phyloP scores from a whole-genome alignment of 2,329 filamentous ascomycete species.

The Penicillium sp. region DNA sequence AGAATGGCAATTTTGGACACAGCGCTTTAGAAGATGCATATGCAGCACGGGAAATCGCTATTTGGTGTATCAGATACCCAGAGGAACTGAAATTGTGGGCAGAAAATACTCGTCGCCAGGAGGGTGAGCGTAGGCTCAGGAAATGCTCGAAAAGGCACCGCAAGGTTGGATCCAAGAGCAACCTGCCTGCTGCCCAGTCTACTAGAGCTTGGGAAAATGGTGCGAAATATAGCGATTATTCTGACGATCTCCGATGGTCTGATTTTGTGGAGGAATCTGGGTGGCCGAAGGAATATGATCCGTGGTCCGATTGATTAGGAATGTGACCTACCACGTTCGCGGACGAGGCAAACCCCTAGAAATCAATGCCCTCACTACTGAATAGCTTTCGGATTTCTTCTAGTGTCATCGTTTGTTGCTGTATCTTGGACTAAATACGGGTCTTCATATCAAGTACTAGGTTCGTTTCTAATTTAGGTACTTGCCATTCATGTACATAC shows the following conservation, averaged over 20 bases:
- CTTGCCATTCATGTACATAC: too few species aligned
- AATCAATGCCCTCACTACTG: neutral
- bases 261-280: neutral
- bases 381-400: neutral
- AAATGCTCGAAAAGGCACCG: neutral
- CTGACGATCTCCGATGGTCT: neutral
- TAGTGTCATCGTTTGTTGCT: neutral
- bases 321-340: neutral
- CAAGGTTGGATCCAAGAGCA: neutral
- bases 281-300: neutral
- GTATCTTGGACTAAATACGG: neutral
- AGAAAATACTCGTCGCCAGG: constrained; percentile 10
- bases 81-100: constrained; percentile 47
- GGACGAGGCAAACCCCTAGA: neutral
- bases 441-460: neutral
- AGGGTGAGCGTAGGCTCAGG: neutral
- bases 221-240: neutral
- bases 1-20: constrained; percentile 47
- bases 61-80: constrained; percentile 54
- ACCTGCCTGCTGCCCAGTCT: neutral
- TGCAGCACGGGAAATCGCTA: constrained; percentile 56
- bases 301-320: neutral
- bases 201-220: neutral
- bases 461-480: too few species aligned
- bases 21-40: constrained; percentile 58